Percentiles rank a stretch among this genome's conserved stretches.
Conservation (phyloP, 2,329 filamentous ascomycete genomes). For the Aureobasidium sp. region DNA sequence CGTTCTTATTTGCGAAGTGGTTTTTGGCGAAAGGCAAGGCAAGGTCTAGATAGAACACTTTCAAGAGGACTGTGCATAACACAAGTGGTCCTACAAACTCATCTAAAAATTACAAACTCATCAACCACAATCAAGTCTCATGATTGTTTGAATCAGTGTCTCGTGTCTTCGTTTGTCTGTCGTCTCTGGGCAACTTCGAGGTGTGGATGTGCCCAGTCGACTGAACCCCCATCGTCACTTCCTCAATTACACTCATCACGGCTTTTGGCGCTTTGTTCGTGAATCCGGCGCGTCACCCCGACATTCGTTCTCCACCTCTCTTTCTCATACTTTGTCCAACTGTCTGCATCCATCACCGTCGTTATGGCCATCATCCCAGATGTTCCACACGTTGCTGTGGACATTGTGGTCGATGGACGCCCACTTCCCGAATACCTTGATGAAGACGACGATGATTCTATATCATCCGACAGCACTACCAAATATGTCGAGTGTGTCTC, state of each 20-base stretch:
- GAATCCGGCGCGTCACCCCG: not conserved
- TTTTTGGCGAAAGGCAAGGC: constrained; percentile 7
- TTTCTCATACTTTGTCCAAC: not conserved
- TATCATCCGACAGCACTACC: constrained; percentile 12
- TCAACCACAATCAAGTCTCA: not conserved
- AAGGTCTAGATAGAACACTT: constrained; percentile 3
- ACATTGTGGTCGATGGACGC: constrained; percentile 18
- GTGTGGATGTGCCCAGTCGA: not conserved
- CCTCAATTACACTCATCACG: not conserved
- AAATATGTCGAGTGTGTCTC: constrained; percentile 22
- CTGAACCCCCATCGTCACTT: not conserved
- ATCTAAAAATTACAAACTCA: not conserved
- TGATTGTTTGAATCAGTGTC: not conserved
- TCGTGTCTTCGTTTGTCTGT: not conserved
- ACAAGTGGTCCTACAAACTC: constrained; percentile 1
- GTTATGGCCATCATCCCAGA: constrained; percentile 21
- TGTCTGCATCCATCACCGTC: not conserved
- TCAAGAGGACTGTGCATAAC: constrained; percentile 1
- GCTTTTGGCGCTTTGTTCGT: not conserved
- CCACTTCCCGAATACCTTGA: constrained; percentile 21
- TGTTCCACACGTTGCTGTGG: constrained; percentile 20
- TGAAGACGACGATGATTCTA: constrained; percentile 7
- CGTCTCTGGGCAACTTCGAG: too few species aligned
- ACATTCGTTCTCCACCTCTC: not conserved
- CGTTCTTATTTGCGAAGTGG: constrained; percentile 9